Evolutionary conservation across 2,329 filamentous ascomycete genomes (phyloP).

Genomic region (Pestalotiopsis sp.): DNA sequence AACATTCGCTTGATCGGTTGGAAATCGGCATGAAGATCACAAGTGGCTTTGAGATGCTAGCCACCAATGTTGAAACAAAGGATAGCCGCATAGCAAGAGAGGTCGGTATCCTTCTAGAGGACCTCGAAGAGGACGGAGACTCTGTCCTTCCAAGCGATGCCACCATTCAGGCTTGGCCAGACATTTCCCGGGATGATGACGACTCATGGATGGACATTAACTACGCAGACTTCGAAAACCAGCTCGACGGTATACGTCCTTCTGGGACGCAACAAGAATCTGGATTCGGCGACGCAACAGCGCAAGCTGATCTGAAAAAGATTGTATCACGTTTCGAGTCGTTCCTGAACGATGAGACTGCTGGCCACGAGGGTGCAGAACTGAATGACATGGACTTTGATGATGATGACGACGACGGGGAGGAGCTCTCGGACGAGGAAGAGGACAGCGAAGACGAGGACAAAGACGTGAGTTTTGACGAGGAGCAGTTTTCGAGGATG

Average conservation of each 20-base stretch:
- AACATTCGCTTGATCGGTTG: slow-evolving; percentile 38
- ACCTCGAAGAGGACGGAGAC: slow-evolving; percentile 72
- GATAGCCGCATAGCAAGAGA: slow-evolving; percentile 73
- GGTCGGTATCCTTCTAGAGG: slow-evolving; percentile 74
- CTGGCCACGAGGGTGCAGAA: slow-evolving; percentile 78
- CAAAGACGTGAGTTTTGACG: slow-evolving; percentile 77
- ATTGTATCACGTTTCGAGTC: slow-evolving; percentile 94
- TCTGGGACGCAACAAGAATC: slow-evolving; percentile 18
- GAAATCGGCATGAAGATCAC: slow-evolving; percentile 88
- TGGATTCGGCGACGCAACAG: slow-evolving; percentile 65
- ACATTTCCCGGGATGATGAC: slow-evolving; percentile 67
- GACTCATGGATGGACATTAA: slow-evolving; percentile 93
- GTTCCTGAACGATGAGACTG: slow-evolving; percentile 84
- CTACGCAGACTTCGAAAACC: slow-evolving; percentile 83
- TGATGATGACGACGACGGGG: slow-evolving; percentile 42
- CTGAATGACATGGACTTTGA: slow-evolving; percentile 66
- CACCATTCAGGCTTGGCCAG: slow-evolving; percentile 73
- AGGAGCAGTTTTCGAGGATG: slow-evolving; percentile 81
- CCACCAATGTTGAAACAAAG: slow-evolving; percentile 66
- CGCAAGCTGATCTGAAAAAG: slow-evolving; percentile 78
- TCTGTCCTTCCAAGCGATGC: slow-evolving; percentile 65
- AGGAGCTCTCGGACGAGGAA: slow-evolving; percentile 53
- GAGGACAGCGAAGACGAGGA: slow-evolving; percentile 67
- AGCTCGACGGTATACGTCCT: slow-evolving; percentile 60
- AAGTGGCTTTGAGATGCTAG: slow-evolving; percentile 88